Conservation (phyloP, 805 yeast species). For the Cyberlindnera xylosilytica region DNA sequence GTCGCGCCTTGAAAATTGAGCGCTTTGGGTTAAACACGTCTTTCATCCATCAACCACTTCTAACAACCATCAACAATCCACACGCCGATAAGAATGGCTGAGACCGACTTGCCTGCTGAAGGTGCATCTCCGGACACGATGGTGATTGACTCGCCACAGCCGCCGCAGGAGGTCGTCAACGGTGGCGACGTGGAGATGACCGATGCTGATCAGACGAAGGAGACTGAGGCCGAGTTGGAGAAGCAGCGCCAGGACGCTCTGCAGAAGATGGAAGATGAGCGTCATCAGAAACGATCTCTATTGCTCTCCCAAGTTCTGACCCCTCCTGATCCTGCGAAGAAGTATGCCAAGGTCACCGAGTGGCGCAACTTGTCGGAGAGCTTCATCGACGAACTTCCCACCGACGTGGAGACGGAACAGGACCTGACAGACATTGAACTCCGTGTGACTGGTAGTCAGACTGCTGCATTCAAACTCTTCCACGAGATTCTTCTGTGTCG, state of each 20-base stretch:
- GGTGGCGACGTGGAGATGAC: conserved; percentile 13
- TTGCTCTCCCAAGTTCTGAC: conserved; percentile 1
- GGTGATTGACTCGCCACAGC: neutral
- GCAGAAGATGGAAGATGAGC: neutral
- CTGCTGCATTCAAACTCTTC: conserved; percentile 15
- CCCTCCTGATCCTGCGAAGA: neutral
- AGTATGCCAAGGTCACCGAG: neutral
- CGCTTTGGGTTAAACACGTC: neutral
- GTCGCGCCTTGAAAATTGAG: neutral
- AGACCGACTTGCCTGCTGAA: neutral
- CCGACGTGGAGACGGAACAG: neutral
- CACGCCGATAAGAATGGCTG: neutral
- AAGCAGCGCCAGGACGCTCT: neutral
- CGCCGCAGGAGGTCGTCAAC: neutral
- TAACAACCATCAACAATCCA: no score
- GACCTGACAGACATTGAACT: neutral
- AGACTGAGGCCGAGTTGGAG: neutral
- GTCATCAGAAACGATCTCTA: conserved; percentile 3
- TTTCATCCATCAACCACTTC: neutral
- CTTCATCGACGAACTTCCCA: neutral
- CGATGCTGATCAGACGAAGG: conserved; percentile 1
- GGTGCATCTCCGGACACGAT: neutral
- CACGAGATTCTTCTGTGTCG: conserved; percentile 23
- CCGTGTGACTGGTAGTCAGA: conserved; percentile 4
- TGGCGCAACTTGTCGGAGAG: conserved; percentile 7